Percentiles rank a stretch among this genome's conserved stretches.
Evolutionary conservation across 768 basidiomycete genomes (phyloP).

Genomic region (Lactarius vividus): DNA sequence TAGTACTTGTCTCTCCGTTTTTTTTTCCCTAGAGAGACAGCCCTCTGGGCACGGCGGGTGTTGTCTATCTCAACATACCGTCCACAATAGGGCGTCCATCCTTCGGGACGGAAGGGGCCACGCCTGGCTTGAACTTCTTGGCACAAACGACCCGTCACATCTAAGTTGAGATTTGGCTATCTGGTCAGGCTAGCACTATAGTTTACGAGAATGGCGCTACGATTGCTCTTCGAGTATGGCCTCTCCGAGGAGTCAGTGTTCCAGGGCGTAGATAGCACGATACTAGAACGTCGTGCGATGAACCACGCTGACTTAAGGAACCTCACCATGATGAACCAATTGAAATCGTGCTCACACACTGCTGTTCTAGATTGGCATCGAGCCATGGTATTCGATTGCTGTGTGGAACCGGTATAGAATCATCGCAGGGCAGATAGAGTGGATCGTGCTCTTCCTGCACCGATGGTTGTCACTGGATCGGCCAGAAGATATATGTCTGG

Average conservation of each 20-base stretch:
- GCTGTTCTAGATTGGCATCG: background rate
- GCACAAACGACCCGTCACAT: background rate
- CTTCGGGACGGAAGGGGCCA: background rate
- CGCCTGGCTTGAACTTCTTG: background rate
- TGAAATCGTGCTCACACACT: background rate
- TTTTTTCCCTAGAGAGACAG: background rate
- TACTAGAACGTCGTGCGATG: background rate
- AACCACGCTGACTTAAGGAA: background rate
- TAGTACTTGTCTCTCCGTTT: background rate
- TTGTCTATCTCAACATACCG: background rate
- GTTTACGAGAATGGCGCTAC: background rate
- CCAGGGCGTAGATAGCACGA: background rate
- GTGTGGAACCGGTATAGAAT: background rate
- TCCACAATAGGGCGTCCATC: background rate
- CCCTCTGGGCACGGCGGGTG: background rate
- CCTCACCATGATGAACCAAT: background rate
- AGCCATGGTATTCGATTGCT: background rate
- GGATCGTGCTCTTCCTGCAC: too few species aligned
- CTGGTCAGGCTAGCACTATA: background rate
- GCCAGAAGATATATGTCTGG: too few species aligned
- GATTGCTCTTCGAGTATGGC: background rate
- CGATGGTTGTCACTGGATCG: too few species aligned
- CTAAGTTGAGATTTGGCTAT: background rate
- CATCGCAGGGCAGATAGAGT: too few species aligned
- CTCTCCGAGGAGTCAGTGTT: background rate